These are phyloP conservation scores for Hypoxylon trugodes DNA, from an alignment of 495 filamentous ascomycete species.

Conservation along the genomic window DNA sequence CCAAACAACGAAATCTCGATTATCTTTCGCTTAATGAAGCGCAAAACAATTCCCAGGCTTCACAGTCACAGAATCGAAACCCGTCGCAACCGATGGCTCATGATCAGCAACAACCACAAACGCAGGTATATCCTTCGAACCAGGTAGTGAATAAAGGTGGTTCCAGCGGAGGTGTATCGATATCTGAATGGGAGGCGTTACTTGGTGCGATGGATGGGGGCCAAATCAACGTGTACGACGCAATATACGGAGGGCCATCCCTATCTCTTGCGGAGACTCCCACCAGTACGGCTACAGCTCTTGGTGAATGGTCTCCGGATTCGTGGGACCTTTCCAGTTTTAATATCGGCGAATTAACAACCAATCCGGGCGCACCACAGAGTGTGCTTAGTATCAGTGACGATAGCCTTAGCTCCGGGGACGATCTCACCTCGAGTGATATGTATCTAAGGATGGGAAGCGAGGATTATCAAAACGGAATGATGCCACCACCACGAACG, in stretches of 20 bases:
- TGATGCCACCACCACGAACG: conserved; percentile 40
- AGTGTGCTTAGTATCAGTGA: conserved; percentile 81
- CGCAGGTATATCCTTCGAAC: conserved; percentile 38
- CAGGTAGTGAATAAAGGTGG: conserved; percentile 46
- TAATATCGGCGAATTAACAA: conserved; percentile 55
- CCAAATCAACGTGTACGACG: conserved; percentile 81
- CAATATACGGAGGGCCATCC: conserved; percentile 78
- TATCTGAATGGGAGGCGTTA: conserved; percentile 81
- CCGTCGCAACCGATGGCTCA: conserved; percentile 36
- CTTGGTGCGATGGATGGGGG: conserved; percentile 80
- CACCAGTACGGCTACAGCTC: conserved; percentile 39
- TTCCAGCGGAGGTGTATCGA: conserved; percentile 55
- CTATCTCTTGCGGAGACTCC: conserved; percentile 52
- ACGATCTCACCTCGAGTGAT: conserved; percentile 52
- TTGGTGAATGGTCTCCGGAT: conserved; percentile 61
- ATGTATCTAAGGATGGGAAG: conserved; percentile 48
- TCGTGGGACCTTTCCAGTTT: conserved; percentile 62
- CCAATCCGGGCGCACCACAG: conserved; percentile 59
- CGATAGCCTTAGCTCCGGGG: conserved; percentile 71
- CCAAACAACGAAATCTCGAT: conserved; percentile 50
- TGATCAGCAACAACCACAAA: conserved; percentile 37
- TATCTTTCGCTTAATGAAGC: conserved; percentile 50
- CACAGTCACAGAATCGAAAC: conserved; percentile 49
- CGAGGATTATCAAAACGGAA: conserved; percentile 44
- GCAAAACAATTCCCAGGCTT: conserved; percentile 42